phyloP scores from a whole-genome alignment of 768 basidiomycete genomes.

The Agaricus sinodeliciosus region DNA sequence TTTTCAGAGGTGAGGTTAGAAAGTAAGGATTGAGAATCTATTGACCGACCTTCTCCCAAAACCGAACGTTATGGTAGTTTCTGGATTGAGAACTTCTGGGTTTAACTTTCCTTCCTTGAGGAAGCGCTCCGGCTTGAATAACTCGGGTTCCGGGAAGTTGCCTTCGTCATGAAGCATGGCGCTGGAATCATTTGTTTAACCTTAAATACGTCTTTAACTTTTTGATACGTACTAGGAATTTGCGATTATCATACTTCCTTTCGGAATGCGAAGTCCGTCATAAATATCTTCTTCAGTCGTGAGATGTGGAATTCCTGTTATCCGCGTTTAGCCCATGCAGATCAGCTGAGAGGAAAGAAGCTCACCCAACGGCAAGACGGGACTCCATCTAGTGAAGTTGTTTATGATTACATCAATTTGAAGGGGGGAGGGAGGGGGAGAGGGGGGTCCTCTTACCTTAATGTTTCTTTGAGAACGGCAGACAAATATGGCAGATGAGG shows the following conservation, averaged over 20 bases:
- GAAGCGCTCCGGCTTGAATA: constrained; percentile 17
- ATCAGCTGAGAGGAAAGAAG: no score
- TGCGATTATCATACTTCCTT: constrained; percentile 9
- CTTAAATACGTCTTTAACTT: no score
- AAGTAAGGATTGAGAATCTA: background rate
- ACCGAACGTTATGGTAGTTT: constrained; percentile 19
- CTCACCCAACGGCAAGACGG: background rate
- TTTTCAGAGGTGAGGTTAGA: background rate
- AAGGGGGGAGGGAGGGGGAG: no score
- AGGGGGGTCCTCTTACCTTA: background rate
- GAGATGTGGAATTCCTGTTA: constrained; percentile 4
- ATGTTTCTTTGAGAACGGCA: constrained; percentile 18
- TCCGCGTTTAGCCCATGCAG: background rate
- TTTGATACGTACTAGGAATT: constrained; percentile 3
- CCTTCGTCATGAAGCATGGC: constrained; percentile 16
- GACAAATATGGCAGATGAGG: constrained; percentile 19
- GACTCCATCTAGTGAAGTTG: background rate
- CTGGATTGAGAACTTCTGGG: constrained; percentile 20
- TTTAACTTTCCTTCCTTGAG: constrained; percentile 15
- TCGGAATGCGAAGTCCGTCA: constrained; percentile 9
- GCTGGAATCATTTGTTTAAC: constrained; percentile 4
- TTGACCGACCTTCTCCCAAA: constrained; percentile 22
- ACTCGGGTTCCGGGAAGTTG: constrained; percentile 13
- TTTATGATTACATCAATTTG: no score
- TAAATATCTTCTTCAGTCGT: constrained; percentile 8